phyloP scores from a whole-genome alignment of 106 monocot species.

The Dactylorhiza incarnata region DNA sequence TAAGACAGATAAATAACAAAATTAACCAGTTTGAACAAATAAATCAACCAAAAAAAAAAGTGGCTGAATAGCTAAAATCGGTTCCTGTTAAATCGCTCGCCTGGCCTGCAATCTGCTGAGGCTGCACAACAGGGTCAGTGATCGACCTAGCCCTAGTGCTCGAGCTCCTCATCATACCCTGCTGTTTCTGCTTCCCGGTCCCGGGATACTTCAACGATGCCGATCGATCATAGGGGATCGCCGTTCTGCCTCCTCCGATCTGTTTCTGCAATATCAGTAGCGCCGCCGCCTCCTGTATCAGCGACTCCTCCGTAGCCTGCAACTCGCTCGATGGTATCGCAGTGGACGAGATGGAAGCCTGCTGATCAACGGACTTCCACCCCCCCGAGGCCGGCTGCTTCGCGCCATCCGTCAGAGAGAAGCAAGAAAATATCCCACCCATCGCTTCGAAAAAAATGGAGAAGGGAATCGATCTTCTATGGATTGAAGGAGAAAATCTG shows the following conservation, averaged over 20 bases:
- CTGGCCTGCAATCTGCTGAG: slow-evolving; percentile 63
- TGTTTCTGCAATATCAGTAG: slow-evolving; percentile 42
- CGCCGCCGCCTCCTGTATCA: slow-evolving; percentile 40
- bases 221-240: slow-evolving; percentile 51
- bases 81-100: slow-evolving; percentile 10
- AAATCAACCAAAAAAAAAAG: no score
- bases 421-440: slow-evolving; percentile 59
- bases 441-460: slow-evolving; percentile 9
- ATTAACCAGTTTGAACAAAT: no score
- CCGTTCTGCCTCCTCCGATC: neutral
- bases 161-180: slow-evolving; percentile 59
- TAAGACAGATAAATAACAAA: no score
- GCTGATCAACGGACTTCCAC: no score
- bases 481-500: no score
- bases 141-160: slow-evolving; percentile 62
- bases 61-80: no score
- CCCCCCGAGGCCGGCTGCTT: no score
- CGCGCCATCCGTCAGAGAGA: slow-evolving; percentile 8
- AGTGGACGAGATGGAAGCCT: neutral
- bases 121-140: slow-evolving; percentile 51
- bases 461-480: neutral
- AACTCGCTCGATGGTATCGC: slow-evolving; percentile 16
- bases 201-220: slow-evolving; percentile 35
- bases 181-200: slow-evolving; percentile 21
- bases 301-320: slow-evolving; percentile 11